Evolutionary conservation across 305 asterid species (phyloP).

Genomic region (Petunia hybrid): DNA sequence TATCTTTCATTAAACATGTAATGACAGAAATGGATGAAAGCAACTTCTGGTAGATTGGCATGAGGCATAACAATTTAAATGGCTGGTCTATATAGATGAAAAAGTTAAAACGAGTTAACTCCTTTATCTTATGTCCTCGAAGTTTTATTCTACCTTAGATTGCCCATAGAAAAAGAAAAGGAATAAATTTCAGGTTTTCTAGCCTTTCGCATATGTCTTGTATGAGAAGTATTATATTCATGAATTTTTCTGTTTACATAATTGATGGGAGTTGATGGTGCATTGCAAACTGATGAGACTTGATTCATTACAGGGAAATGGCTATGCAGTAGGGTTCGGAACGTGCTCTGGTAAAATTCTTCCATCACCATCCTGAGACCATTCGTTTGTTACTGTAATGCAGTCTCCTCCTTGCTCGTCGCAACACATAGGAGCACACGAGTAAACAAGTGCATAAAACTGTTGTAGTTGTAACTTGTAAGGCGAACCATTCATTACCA

Average conservation of each 20-base stretch:
- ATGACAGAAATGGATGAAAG: background rate
- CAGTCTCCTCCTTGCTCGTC: background rate
- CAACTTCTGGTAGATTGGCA: background rate
- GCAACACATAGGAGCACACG: background rate
- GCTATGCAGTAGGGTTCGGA: constrained; percentile 81
- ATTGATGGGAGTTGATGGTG: background rate
- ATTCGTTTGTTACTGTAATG: background rate
- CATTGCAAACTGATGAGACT: background rate
- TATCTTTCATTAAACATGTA: background rate
- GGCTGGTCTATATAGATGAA: background rate
- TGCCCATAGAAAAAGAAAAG: no score
- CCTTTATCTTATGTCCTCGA: background rate
- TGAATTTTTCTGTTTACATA: background rate
- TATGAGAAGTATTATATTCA: background rate
- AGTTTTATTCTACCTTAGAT: background rate
- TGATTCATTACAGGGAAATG: constrained; percentile 64
- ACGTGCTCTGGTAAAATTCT: constrained; percentile 82
- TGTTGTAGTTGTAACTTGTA: background rate
- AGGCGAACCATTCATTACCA: background rate
- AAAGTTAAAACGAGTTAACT: background rate
- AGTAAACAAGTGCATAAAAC: background rate
- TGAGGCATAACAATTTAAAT: background rate
- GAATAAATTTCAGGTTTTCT: no score
- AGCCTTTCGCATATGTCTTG: no score
- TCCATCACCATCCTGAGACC: constrained; percentile 62